These are phyloP conservation scores for Epichloe uncinata DNA, from an alignment of 2,329 filamentous ascomycete genomes.

Conservation along the genomic window DNA sequence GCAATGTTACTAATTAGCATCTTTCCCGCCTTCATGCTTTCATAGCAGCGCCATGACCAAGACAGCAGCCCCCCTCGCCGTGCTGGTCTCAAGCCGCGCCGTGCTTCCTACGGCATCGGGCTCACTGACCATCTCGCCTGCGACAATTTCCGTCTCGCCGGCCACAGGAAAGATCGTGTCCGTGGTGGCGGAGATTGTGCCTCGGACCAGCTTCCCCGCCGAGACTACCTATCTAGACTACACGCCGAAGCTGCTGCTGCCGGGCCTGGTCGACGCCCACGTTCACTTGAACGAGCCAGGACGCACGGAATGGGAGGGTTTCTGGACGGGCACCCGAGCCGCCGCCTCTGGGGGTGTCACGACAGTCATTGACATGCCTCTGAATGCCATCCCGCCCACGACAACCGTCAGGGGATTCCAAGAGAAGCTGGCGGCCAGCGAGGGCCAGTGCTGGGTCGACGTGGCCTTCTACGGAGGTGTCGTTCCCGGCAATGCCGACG, in stretches of 20 bases:
- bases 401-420: conserved; percentile 73
- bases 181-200: conserved; percentile 61
- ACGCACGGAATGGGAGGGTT: conserved; percentile 96
- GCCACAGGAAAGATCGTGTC: conserved; percentile 72
- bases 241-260: conserved; percentile 71
- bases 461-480: conserved; percentile 97
- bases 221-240: conserved; percentile 69
- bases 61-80: conserved; percentile 40
- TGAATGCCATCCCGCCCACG: conserved; percentile 93
- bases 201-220: conserved; percentile 57
- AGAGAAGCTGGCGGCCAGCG: conserved; percentile 73
- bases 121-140: conserved; percentile 54
- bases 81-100: conserved; percentile 73
- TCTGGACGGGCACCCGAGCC: conserved; percentile 85
- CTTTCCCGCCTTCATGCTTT: no score
- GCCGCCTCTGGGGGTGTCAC: conserved; percentile 94
- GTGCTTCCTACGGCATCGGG: conserved; percentile 60
- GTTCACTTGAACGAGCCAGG: conserved; percentile 97
- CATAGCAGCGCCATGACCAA: background rate
- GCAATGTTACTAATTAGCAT: no score
- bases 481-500: conserved; percentile 72
- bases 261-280: conserved; percentile 89
- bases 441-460: conserved; percentile 91
- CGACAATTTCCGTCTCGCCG: conserved; percentile 69
- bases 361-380: conserved; percentile 92